Evolutionary conservation across 768 basidiomycete genomes (phyloP).

Genomic region (Amyloporia xantha): DNA sequence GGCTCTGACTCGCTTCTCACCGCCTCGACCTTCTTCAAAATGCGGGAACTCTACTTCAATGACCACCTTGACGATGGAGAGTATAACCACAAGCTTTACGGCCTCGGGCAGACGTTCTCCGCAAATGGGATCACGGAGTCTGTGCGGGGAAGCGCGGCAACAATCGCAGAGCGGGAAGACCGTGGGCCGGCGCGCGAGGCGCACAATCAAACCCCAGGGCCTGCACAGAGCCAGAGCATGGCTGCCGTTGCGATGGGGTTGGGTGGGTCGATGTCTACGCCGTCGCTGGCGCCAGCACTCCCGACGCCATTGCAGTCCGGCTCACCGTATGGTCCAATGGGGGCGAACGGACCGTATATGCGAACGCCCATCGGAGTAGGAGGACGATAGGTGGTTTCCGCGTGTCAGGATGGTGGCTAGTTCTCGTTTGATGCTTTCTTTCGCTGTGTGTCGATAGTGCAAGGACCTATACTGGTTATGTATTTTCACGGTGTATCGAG

Average conservation of each 20-base stretch:
- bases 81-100: conserved; percentile 79
- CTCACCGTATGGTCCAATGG: conserved; percentile 54
- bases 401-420: neutral
- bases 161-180: conserved; percentile 79
- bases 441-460: neutral
- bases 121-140: conserved; percentile 62
- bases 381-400: conserved; percentile 14
- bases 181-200: conserved; percentile 39
- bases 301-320: conserved; percentile 39
- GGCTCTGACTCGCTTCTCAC: conserved; percentile 97
- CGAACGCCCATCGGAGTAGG: conserved; percentile 43
- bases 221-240: conserved; percentile 35
- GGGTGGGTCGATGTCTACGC: conserved; percentile 31
- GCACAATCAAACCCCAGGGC: conserved; percentile 53
- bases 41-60: conserved; percentile 87
- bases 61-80: conserved; percentile 80
- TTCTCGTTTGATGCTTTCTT: neutral
- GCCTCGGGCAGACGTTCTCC: conserved; percentile 72
- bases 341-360: conserved; percentile 53
- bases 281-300: conserved; percentile 32
- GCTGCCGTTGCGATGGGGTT: conserved; percentile 38
- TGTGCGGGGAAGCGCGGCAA: conserved; percentile 58
- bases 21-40: conserved; percentile 92
- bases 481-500: conserved; percentile 3
- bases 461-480: neutral